phyloP scores from a whole-genome alignment of 2,329 filamentous ascomycete species.

The Pseudocercospora crystallina region DNA sequence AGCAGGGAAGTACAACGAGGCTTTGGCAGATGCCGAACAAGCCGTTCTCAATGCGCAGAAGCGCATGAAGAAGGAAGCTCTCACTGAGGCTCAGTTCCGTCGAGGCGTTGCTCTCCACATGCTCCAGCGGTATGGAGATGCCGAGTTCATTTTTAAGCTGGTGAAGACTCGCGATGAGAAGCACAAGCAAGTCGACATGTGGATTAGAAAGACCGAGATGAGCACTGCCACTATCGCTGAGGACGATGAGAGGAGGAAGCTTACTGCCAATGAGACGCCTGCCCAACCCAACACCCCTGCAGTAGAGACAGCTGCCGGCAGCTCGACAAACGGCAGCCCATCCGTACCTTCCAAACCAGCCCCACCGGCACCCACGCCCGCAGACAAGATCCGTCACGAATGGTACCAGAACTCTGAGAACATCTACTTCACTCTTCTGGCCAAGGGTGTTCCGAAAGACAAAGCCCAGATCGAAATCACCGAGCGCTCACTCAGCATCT shows the following conservation, averaged over 20 bases:
- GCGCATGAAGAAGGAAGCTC: conserved; percentile 71
- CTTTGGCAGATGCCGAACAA: conserved; percentile 48
- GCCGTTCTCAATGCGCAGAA: conserved; percentile 65
- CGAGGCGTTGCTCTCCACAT: conserved; percentile 72
- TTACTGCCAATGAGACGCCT: conserved; percentile 55
- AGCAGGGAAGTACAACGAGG: conserved; percentile 48
- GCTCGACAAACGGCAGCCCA: background rate
- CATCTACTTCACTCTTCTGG: conserved; percentile 64
- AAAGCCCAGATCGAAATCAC: conserved; percentile 54
- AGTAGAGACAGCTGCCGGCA: no score
- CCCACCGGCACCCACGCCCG: conserved; percentile 42
- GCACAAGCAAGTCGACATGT: conserved; percentile 56
- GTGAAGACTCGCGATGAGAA: conserved; percentile 56
- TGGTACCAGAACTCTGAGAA: conserved; percentile 66
- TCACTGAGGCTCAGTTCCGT: conserved; percentile 79
- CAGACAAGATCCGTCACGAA: conserved; percentile 64
- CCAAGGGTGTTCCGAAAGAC: conserved; percentile 63
- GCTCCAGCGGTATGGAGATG: conserved; percentile 70
- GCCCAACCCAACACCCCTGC: conserved; percentile 32
- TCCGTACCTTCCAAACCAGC: conserved; percentile 8
- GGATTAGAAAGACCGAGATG: conserved; percentile 56
- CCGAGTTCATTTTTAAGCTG: conserved; percentile 66
- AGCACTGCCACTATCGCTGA: conserved; percentile 53
- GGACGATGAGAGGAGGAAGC: conserved; percentile 47
- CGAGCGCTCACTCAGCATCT: conserved; percentile 51